Evolutionary conservation across 2,329 filamentous ascomycete genomes (phyloP).

Genomic region (Clarireedia paspali): DNA sequence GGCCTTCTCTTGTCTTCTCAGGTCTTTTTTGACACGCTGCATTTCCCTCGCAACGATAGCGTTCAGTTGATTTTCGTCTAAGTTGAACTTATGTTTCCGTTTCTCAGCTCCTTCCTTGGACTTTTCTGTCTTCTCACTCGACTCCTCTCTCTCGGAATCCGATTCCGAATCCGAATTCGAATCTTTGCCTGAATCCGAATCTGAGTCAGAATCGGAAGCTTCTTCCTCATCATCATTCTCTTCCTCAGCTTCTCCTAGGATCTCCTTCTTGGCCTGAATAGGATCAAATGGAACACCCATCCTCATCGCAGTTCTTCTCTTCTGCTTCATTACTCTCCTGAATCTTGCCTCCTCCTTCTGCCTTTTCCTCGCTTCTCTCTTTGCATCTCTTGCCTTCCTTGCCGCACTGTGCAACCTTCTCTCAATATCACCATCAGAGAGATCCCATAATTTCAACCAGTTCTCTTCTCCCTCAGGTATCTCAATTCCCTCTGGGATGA

Average conservation of each 20-base stretch:
- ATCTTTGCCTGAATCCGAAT: conserved; percentile 2
- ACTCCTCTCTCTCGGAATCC: not conserved
- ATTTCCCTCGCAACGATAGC: conserved; percentile 9
- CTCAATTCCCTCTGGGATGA: conserved; percentile 23
- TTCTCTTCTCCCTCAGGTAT: conserved; percentile 28
- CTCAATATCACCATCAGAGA: conserved; percentile 26
- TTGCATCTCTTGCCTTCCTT: conserved; percentile 15
- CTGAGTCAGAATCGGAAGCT: conserved; percentile 7
- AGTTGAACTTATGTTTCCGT: not conserved
- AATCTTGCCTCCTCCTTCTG: conserved; percentile 24
- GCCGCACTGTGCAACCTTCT: conserved; percentile 19
- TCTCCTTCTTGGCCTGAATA: conserved; percentile 18
- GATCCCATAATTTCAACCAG: conserved; percentile 28
- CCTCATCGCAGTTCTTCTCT: conserved; percentile 19
- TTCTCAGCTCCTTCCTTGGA: conserved; percentile 7
- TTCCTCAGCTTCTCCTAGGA: conserved; percentile 14
- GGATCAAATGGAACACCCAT: conserved; percentile 20
- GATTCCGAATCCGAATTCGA: conserved; percentile 1
- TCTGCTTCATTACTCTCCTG: conserved; percentile 22
- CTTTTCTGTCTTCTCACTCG: conserved; percentile 2
- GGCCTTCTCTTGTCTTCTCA: conserved; percentile 3
- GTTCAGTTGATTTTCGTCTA: conserved; percentile 3
- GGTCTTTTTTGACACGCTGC: conserved; percentile 3
- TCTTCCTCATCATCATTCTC: conserved; percentile 5
- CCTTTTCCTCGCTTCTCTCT: conserved; percentile 15